Base-by-base conservation (phyloP, 1,139 yeast species). In the Suhomyces choctaworum region DNA sequence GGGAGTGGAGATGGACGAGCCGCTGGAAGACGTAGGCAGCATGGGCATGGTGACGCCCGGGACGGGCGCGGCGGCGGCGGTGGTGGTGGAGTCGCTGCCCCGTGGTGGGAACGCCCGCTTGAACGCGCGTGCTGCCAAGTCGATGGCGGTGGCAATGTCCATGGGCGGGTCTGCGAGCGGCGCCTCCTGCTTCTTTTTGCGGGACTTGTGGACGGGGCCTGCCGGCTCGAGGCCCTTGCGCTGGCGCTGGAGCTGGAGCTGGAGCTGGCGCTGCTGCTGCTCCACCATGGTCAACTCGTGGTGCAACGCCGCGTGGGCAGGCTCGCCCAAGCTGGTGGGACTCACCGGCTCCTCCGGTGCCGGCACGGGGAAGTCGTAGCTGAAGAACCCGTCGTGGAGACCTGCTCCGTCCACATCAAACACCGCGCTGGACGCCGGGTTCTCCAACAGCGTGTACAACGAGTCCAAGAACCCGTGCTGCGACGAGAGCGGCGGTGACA, bases 111-210 rank as follows among this genome's bases (percentile, higher is more conserved):
- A 32, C 5, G 41, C 20, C 6, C 27, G 20, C 13, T 32, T 30
- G 24, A 43, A 31, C 1, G 50, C 48, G 12, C 31, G 35, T 9
- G 45, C 35, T 5, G 50, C 50, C 27, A 46, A 33, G 15, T 34
- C 35, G 22, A 46, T 41, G n/a, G 50, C 50, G 3, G 47, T 43
- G 10, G 32, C 31, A 9, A 46, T 38, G 23, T 45, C 49, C 34
- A 46, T 15, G 13, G 29, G 19, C 13, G 37, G 35, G 16, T 31
- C 31, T 13, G 29, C 20, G 9, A 26, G 19, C 8, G 26, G 32
- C 12, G 15, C 9, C 12, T 34, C 40, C 8, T 34, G 30, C 20
- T 15, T 32, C 16, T 31, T 32, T 16, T 12, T 32, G 19, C 14
- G 22, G 17, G 32, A 8, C n/a, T 22, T 29, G 11, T 16, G 21